Evolutionary conservation across 2,329 filamentous ascomycete genomes (phyloP).

Genomic region (Paecilomyces formosus): DNA sequence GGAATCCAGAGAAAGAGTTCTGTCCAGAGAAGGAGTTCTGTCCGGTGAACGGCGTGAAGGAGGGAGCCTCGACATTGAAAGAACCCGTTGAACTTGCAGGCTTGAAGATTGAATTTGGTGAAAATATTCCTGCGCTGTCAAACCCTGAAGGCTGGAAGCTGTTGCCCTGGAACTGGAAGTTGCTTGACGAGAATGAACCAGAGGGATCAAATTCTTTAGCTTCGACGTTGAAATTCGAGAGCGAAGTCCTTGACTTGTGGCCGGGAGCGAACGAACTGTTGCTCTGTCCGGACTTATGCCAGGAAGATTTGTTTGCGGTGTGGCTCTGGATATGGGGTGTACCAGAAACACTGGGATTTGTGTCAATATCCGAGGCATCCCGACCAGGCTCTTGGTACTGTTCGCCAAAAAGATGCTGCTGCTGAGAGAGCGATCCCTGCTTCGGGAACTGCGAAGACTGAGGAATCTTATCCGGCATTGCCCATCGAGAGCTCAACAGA

Average conservation of each 20-base stretch:
- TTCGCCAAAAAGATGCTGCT: slow-evolving; percentile 27
- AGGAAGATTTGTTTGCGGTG: slow-evolving; percentile 21
- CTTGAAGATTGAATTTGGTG: slow-evolving; percentile 17
- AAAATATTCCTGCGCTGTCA: slow-evolving; percentile 20
- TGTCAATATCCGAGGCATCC: slow-evolving; percentile 61
- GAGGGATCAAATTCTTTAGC: slow-evolving; percentile 75
- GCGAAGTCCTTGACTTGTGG: slow-evolving; percentile 61
- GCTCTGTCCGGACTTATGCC: slow-evolving; percentile 27
- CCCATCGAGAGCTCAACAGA: slow-evolving; percentile 29
- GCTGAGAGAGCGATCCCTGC: slow-evolving; percentile 15
- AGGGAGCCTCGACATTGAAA: slow-evolving; percentile 24
- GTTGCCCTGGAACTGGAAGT: slow-evolving; percentile 35
- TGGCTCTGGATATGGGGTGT: slow-evolving; percentile 43
- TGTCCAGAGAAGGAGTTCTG: slow-evolving; percentile 11
- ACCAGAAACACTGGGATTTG: slow-evolving; percentile 64
- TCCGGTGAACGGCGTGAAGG: slow-evolving; percentile 43
- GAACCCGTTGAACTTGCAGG: slow-evolving; percentile 20
- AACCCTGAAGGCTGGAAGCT: slow-evolving; percentile 34
- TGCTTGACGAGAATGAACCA: slow-evolving; percentile 42
- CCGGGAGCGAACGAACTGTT: slow-evolving; percentile 34
- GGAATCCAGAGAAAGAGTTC: slow-evolving; percentile 42
- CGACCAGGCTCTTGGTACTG: slow-evolving; percentile 27
- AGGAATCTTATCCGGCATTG: slow-evolving; percentile 23
- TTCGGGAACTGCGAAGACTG: slow-evolving; percentile 8
- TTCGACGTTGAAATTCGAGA: slow-evolving; percentile 78